Evolutionary conservation across 2,329 filamentous ascomycete species (phyloP), one percentile per base, ranked within the genome.

Genomic region (Periconia sp.): DNA sequence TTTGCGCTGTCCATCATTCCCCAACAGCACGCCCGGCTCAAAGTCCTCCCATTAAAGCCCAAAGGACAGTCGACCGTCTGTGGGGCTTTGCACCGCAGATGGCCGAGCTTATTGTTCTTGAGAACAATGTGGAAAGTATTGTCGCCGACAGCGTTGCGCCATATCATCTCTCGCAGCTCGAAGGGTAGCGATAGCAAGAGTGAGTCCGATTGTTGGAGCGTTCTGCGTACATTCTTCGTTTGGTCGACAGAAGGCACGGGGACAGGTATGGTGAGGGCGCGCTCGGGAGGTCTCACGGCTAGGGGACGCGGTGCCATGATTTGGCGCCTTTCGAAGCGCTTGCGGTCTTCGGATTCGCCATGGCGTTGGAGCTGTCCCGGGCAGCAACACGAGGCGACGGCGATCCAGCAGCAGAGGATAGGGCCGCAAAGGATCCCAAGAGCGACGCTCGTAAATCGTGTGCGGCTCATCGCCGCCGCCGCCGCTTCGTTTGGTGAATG

Each of bases 151-250:
- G 56, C 58, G 11, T 46, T 49, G 11, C 54, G 37, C 30, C 54
- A 65, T 40, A 65, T 60, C 55, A 64, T 60, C 43, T 58, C 41
- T 17, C 63, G 46, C 30, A 65, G 46, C 43, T 65, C 63, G 7
- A 61, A 41, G 7, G 63, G 63, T 7, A 65, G 53, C 30, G 50
- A 49, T 48, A 64, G 51, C 18, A 65, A 55, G 7, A 44, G 48
- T 1, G 60, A 59, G 23, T 52, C 46, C 9, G 49, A 40, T 46
- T 65, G 63, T 13, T 64, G 54, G 9, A 57, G 41, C n/a, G 56
- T 58, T 19, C 41, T 55, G n/a, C 60, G 47, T 37, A 19, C n/a
- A 19, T 19, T 17, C 23, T 15, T 19, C 11, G 23, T 44, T 5
- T 35, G 27, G 49, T 47, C 27, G 19, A 18, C 17, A 11, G 46